Evolutionary conservation across 2,329 filamentous ascomycete genomes (phyloP).

Genomic region (Pseudogymnoascus sp.): DNA sequence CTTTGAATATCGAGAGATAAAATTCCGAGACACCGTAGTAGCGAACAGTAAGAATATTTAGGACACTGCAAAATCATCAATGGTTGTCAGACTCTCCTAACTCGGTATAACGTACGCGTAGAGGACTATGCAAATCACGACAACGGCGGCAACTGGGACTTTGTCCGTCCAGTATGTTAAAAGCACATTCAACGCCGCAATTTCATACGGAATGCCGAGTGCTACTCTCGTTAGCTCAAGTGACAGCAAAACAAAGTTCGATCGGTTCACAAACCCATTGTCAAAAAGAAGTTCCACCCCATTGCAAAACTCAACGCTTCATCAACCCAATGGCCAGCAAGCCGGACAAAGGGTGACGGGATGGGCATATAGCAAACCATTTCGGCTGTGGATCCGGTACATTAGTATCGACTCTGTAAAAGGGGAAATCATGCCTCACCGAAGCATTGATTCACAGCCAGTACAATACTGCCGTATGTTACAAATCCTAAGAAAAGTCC

Average conservation of each 20-base stretch:
- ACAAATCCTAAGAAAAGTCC: constrained; percentile 48
- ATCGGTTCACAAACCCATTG: constrained; percentile 13
- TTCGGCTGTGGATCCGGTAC: constrained; percentile 38
- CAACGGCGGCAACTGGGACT: constrained; percentile 32
- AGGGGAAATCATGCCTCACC: constrained; percentile 19
- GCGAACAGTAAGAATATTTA: constrained; percentile 52
- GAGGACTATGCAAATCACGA: constrained; percentile 32
- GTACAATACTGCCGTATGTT: constrained; percentile 44
- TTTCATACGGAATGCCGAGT: constrained; percentile 32
- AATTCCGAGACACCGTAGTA: constrained; percentile 57
- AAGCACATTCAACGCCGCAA: constrained; percentile 35
- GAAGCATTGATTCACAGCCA: constrained; percentile 34
- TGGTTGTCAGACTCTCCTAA: not conserved
- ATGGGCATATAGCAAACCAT: constrained; percentile 51
- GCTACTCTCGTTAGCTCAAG: constrained; percentile 44
- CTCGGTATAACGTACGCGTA: constrained; percentile 21
- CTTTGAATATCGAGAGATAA: constrained; percentile 49
- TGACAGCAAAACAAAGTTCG: not conserved
- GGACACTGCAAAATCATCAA: constrained; percentile 13
- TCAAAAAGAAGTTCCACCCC: constrained; percentile 55
- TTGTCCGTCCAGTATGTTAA: constrained; percentile 34
- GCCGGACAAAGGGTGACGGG: constrained; percentile 45
- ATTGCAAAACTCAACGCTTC: constrained; percentile 48
- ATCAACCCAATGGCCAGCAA: constrained; percentile 46
- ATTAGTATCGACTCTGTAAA: constrained; percentile 39